A percentile compares a stretch with the other conserved stretches of the same genome.
These are phyloP conservation scores for Penicillium sp. DNA, from an alignment of 2,329 filamentous ascomycete genomes.

Conservation along the genomic window DNA sequence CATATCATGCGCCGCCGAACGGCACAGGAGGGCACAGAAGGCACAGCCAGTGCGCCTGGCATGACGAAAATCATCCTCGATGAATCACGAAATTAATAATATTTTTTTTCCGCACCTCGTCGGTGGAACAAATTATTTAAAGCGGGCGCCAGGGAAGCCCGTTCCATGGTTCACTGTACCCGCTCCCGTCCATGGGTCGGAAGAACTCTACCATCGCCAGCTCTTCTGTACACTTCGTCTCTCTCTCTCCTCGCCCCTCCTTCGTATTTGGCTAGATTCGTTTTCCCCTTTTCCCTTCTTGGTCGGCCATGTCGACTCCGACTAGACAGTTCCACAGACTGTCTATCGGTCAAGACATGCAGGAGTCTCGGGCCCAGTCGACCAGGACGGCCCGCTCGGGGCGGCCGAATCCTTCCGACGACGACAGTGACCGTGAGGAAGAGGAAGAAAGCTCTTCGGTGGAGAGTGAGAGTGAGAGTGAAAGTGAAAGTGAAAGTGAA, in stretches of 20 bases:
- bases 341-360: constrained; percentile 36
- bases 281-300: constrained; percentile 12
- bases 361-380: constrained; percentile 25
- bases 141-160: constrained; percentile 20
- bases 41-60: constrained; percentile 3
- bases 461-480: constrained; percentile 5
- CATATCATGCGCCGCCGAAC: background rate
- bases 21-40: constrained; percentile 3
- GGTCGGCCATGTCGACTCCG: constrained; percentile 36
- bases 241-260: constrained; percentile 3
- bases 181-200: constrained; percentile 35
- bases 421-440: constrained; percentile 13
- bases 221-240: constrained; percentile 3
- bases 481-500: constrained; percentile 1
- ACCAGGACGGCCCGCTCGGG: constrained; percentile 18
- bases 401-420: constrained; percentile 15
- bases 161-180: constrained; percentile 30
- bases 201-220: constrained; percentile 25
- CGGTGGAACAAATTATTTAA: constrained; percentile 20
- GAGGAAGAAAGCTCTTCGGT: constrained; percentile 12
- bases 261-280: constrained; percentile 4
- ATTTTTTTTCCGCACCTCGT: background rate
- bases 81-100: background rate
- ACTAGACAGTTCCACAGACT: constrained; percentile 37
- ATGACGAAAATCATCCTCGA: constrained; percentile 9